Evolutionary conservation across 148 eudicot species (phyloP).

Genomic region (Salicornia ramosissima): DNA sequence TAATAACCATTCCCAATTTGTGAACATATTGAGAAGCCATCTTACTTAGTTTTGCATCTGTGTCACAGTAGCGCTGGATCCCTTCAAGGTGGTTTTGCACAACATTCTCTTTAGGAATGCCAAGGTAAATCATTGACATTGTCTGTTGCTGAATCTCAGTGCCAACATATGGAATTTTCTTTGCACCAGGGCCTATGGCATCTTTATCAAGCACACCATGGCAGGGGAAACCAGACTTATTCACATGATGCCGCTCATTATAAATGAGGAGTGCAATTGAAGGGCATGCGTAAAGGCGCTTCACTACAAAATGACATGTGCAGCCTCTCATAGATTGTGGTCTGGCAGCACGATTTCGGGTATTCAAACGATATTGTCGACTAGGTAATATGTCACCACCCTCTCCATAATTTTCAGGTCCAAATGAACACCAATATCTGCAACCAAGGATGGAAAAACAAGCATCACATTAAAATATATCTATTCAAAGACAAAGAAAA

Average conservation of each 20-base stretch:
- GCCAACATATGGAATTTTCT: conserved; percentile 72
- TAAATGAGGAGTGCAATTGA: conserved; percentile 71
- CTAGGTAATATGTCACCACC: conserved; percentile 90
- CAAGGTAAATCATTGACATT: conserved; percentile 96
- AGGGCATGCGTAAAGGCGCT: conserved; percentile 88
- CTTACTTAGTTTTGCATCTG: conserved; percentile 59
- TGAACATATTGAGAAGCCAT: conserved; percentile 95
- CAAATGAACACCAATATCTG: conserved; percentile 99
- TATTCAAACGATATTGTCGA: conserved; percentile 79
- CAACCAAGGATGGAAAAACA: conserved; percentile 3
- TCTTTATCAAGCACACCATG: conserved; percentile 95
- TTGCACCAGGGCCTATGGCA: conserved; percentile 98
- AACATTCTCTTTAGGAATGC: conserved; percentile 88
- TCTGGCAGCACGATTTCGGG: conserved; percentile 94
- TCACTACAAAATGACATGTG: conserved; percentile 86
- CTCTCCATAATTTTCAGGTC: conserved; percentile 98
- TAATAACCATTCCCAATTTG: conserved; percentile 86
- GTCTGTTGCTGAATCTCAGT: conserved; percentile 94
- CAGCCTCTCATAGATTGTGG: conserved; percentile 99
- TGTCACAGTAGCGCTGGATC: conserved; percentile 70
- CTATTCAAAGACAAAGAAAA: not conserved
- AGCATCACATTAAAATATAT: not conserved
- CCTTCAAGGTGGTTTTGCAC: conserved; percentile 93
- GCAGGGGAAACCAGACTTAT: conserved; percentile 83
- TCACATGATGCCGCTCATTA: conserved; percentile 78